phyloP scores from a whole-genome alignment of 148 eudicot species.

The Heliamphora exappendiculata region DNA sequence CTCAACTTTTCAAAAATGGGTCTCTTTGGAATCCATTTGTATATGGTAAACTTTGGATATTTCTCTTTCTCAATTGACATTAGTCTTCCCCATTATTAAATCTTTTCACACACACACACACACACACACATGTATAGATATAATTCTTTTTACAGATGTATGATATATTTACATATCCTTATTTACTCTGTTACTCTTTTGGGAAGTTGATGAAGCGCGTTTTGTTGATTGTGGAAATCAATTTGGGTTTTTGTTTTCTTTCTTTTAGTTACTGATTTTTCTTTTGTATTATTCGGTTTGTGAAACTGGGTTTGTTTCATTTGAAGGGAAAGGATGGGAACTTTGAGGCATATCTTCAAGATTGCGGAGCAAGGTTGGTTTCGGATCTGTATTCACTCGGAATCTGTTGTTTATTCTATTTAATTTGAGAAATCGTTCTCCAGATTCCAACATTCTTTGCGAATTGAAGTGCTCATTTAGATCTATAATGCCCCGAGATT shows the following conservation, averaged over 20 bases:
- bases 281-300: conserved; percentile 9
- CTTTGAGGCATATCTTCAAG: conserved; percentile 24
- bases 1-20: conserved; percentile 24
- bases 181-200: background rate
- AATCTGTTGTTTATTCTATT: conserved; percentile 9
- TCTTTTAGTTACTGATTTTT: background rate
- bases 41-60: conserved; percentile 1
- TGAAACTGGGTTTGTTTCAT: conserved; percentile 31
- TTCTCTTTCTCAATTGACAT: conserved; percentile 24
- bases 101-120: background rate
- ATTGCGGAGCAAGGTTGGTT: conserved; percentile 42
- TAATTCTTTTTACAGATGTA: too few relatives aligned
- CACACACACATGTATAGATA: background rate
- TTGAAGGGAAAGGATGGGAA: conserved; percentile 18
- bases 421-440: background rate
- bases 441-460: conserved; percentile 9
- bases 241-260: conserved; percentile 7
- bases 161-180: background rate
- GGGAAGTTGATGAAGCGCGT: background rate
- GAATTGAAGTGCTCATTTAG: conserved; percentile 20
- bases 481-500: conserved; percentile 33
- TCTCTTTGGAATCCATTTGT: conserved; percentile 31
- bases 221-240: conserved; percentile 8
- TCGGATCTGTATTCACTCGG: conserved; percentile 36
- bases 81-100: background rate